Percentiles rank a stretch among this genome's conserved stretches.
These are phyloP conservation scores for Violaceomyces palustris DNA, from an alignment of 1,284 basidiomycete genomes.

Conservation along the genomic window DNA sequence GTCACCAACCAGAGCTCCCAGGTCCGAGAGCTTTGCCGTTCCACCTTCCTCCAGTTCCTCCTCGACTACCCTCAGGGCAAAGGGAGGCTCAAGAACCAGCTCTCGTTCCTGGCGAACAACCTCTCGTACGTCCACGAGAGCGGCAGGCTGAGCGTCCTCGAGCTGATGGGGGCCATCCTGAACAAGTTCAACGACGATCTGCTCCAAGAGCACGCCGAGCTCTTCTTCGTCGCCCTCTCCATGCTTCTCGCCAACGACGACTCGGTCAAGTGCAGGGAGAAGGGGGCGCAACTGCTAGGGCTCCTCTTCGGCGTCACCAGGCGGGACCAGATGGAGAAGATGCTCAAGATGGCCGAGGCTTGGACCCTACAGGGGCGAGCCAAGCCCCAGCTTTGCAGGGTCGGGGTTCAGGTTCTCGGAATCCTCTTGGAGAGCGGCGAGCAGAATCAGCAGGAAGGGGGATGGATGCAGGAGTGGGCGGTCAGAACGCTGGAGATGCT, in stretches of 20 bases:
- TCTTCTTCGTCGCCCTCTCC: slow-evolving; percentile 86
- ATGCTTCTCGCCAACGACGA: slow-evolving; percentile 92
- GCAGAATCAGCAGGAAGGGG: not conserved
- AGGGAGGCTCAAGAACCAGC: slow-evolving; percentile 76
- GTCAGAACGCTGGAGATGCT: slow-evolving; percentile 13
- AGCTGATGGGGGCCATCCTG: slow-evolving; percentile 76
- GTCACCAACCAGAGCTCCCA: slow-evolving; percentile 86
- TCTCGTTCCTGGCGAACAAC: slow-evolving; percentile 91
- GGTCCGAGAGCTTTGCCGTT: slow-evolving; percentile 85
- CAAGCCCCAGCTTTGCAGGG: slow-evolving; percentile 64
- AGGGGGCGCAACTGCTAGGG: slow-evolving; percentile 78
- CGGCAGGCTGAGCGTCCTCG: slow-evolving; percentile 86
- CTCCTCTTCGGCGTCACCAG: slow-evolving; percentile 67
- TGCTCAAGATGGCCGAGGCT: slow-evolving; percentile 69
- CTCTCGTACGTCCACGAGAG: slow-evolving; percentile 84
- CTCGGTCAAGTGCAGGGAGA: slow-evolving; percentile 78
- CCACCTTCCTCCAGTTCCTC: slow-evolving; percentile 85
- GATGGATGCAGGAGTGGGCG: slow-evolving; percentile 18
- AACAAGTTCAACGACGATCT: slow-evolving; percentile 76
- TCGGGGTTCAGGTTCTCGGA: slow-evolving; percentile 63
- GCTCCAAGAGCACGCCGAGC: slow-evolving; percentile 75
- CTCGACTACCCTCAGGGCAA: slow-evolving; percentile 97
- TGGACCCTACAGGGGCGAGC: slow-evolving; percentile 68
- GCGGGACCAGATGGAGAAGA: slow-evolving; percentile 60
- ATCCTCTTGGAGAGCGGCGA: slow-evolving; percentile 56